phyloP scores from a whole-genome alignment of 2,329 filamentous ascomycete genomes.

The Myotisia sp. region DNA sequence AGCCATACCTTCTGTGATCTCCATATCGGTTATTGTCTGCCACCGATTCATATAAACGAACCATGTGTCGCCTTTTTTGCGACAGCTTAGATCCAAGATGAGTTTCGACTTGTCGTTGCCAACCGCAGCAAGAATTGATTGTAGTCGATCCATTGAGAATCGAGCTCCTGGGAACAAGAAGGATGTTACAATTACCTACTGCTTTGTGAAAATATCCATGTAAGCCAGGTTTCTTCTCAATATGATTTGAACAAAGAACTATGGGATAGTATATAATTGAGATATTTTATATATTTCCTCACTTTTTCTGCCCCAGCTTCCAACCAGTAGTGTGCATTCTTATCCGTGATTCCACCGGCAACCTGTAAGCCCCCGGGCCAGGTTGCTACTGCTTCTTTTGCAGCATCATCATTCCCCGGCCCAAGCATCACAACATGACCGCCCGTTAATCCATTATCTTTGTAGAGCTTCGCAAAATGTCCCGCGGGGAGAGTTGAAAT shows the following conservation, averaged over 20 bases:
- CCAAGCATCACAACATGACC: slow-evolving; percentile 97
- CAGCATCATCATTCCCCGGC: slow-evolving; percentile 68
- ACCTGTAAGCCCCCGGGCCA: slow-evolving; percentile 78
- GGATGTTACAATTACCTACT: slow-evolving; percentile 90
- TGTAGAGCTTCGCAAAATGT: slow-evolving; percentile 72
- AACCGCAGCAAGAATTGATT: slow-evolving; percentile 58
- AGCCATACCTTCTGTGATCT: slow-evolving; percentile 65
- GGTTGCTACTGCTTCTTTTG: slow-evolving; percentile 56
- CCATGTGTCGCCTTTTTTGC: slow-evolving; percentile 63
- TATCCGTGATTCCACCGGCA: slow-evolving; percentile 80
- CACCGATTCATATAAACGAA: slow-evolving; percentile 99
- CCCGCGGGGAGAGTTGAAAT: slow-evolving; percentile 70
- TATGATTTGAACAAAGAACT: neutral
- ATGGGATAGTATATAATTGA: neutral
- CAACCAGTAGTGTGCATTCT: slow-evolving; percentile 77
- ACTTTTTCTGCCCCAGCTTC: slow-evolving; percentile 81
- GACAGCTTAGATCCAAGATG: slow-evolving; percentile 89
- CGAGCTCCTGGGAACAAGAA: slow-evolving; percentile 75
- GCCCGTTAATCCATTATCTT: slow-evolving; percentile 55
- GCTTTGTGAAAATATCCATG: no score
- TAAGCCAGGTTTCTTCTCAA: slow-evolving; percentile 5
- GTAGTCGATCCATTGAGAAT: slow-evolving; percentile 64
- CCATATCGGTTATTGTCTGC: slow-evolving; percentile 96
- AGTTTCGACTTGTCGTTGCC: slow-evolving; percentile 63
- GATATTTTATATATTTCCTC: slow-evolving; percentile 18